Evolutionary conservation across 495 filamentous ascomycete genomes (phyloP), one percentile per base, ranked within the genome.

Genomic region (Xylaria flabelliformis): DNA sequence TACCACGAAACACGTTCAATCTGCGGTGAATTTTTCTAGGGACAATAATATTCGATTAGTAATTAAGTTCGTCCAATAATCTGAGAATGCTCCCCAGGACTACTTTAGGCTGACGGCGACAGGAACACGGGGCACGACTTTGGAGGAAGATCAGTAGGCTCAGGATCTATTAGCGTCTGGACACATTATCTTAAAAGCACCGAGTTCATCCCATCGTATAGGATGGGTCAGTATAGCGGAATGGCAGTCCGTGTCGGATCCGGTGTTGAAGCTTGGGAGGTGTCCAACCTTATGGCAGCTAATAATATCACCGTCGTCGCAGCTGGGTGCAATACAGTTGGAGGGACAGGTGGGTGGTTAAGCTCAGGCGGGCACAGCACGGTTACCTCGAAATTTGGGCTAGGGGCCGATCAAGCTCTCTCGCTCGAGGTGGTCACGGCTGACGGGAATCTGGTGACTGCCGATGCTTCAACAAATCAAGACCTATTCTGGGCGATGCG

Each of bases 401-500:
- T 93, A 0, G 89, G 77, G 3, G 89, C 90, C 0, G 90, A 92
- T 70, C 83, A 91, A 34, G 81, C 83, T 0, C 83, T 93, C 0
- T 82, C 85, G 64, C 89, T 80, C 79, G 85, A 91, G 69, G 88
- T 91, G 0, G 81, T 91, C 0, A 86, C 85, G 4, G 82, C 81
- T 0, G 48, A 73, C 0, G 87, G 88, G 1, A 64, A 77, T 12
- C 79, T 85, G 41, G 79, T 88, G 4, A 87, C 80, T 0, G 87
- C 86, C 0, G 82, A 78, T 9, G 75, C 83, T 1, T 63, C 75
- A 21, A 72, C 77, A 36, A 80, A 91, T 48, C 59, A 79, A 0
- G 89, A 91, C 39, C 82, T 91, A 3, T 91, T 86, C 83, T 91
- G 85, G 89, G 90, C 90, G 17, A 77, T 90, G 0, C 77, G 81